Evolutionary conservation across 2,329 filamentous ascomycete species (phyloP).

Genomic region (Tolypocladium ovalisporum): DNA sequence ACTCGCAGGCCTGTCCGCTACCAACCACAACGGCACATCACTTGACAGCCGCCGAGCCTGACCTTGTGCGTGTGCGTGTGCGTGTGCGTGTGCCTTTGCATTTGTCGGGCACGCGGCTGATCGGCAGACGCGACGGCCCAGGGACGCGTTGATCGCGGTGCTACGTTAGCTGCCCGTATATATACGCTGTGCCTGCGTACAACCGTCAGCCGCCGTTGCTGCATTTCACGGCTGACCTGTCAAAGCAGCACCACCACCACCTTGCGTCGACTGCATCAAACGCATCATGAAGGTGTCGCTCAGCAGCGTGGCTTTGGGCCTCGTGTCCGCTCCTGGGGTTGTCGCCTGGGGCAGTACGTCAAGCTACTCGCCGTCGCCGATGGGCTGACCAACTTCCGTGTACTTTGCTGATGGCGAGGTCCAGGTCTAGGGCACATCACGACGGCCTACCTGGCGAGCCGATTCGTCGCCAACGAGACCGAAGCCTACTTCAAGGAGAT

Average conservation of each 20-base stretch:
- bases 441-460: conserved; percentile 50
- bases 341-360: conserved; percentile 32
- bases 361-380: not conserved
- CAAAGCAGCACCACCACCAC: not conserved
- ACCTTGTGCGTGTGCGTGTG: not conserved
- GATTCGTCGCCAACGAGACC: conserved; percentile 47
- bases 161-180: not conserved
- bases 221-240: not conserved
- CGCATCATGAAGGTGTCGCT: conserved; percentile 20
- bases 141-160: not conserved
- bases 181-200: not conserved
- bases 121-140: not conserved
- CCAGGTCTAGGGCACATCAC: conserved; percentile 54
- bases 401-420: conserved; percentile 5
- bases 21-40: not conserved
- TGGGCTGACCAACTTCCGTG: not conserved
- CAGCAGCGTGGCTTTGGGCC: conserved; percentile 15
- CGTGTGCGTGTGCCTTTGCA: not conserved
- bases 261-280: not conserved
- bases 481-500: conserved; percentile 45
- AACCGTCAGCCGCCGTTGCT: not conserved
- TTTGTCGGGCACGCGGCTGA: not conserved
- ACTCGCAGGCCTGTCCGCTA: not conserved
- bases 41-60: not conserved
- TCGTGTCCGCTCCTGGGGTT: conserved; percentile 21